A percentile compares a stretch with the other conserved stretches of the same genome.
phyloP scores from a whole-genome alignment of 2,329 filamentous ascomycete species.

The Cordyceps tenuipes region DNA sequence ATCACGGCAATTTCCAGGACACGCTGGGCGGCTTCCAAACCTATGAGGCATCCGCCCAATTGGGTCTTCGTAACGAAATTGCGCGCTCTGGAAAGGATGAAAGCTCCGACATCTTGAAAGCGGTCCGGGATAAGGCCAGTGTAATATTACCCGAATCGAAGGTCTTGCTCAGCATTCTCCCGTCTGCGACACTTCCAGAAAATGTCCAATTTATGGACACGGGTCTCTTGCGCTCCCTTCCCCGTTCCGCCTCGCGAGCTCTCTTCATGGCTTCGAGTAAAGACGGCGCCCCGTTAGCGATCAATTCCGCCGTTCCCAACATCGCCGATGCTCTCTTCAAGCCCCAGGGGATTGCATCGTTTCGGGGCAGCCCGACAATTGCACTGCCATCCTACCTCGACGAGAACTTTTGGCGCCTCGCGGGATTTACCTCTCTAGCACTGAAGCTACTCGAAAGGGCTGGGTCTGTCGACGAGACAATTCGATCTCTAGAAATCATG shows the following conservation, averaged over 20 bases:
- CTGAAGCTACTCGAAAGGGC: constrained; percentile 78
- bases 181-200: constrained; percentile 70
- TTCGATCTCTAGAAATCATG: constrained; percentile 72
- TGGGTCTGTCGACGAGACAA: constrained; percentile 57
- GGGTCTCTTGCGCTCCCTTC: constrained; percentile 67
- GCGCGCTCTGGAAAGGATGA: constrained; percentile 85
- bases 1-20: constrained; percentile 95
- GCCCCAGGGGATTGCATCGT: constrained; percentile 68
- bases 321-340: constrained; percentile 84
- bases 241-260: constrained; percentile 61
- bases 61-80: constrained; percentile 87
- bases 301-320: constrained; percentile 81
- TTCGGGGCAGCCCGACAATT: constrained; percentile 77
- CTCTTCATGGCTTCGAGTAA: constrained; percentile 29
- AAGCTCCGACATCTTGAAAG: constrained; percentile 80
- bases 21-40: constrained; percentile 94
- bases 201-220: constrained; percentile 73
- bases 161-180: constrained; percentile 75
- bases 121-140: constrained; percentile 79
- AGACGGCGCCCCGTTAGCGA: constrained; percentile 64
- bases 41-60: constrained; percentile 81
- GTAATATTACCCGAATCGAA: constrained; percentile 71
- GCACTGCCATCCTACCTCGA: constrained; percentile 77
- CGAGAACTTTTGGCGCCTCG: constrained; percentile 84
- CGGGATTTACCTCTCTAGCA: constrained; percentile 80